Conservation (phyloP, 2,329 filamentous ascomycete species). For the Aspergillus luchuensis region DNA sequence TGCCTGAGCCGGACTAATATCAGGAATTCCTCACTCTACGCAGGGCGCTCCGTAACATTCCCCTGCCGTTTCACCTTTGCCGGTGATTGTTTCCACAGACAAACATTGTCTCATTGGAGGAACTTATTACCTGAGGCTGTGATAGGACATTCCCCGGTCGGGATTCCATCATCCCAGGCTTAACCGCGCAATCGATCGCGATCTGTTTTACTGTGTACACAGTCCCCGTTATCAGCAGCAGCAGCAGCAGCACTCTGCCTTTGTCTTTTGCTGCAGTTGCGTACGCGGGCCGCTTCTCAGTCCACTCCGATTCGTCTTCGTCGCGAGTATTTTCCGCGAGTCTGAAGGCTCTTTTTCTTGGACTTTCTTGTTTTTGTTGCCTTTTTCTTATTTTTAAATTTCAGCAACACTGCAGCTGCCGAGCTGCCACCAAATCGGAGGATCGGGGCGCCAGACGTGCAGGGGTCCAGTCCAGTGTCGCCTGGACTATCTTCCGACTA, state of each 20-base stretch:
- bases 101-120: not conserved
- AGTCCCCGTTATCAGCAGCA: slow-evolving; percentile 1
- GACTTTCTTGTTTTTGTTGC: too few relatives aligned
- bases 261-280: not conserved
- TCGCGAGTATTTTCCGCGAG: not conserved
- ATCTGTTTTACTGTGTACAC: not conserved
- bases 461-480: slow-evolving; percentile 11
- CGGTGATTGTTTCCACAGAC: not conserved
- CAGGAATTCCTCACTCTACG: not conserved
- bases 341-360: not conserved
- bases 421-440: not conserved
- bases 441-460: slow-evolving; percentile 11
- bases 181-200: slow-evolving; percentile 7
- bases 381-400: not conserved
- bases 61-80: not conserved
- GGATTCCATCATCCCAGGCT: not conserved
- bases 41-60: not conserved
- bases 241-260: not conserved
- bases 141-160: not conserved
- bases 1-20: not conserved
- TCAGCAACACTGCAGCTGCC: not conserved
- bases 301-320: slow-evolving; percentile 7
- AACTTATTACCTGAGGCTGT: not conserved
- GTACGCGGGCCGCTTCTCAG: not conserved
- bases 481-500: slow-evolving; percentile 10